These are phyloP conservation scores for Ilex aquifolium DNA, from an alignment of 257 asterid species.

Conservation along the genomic window DNA sequence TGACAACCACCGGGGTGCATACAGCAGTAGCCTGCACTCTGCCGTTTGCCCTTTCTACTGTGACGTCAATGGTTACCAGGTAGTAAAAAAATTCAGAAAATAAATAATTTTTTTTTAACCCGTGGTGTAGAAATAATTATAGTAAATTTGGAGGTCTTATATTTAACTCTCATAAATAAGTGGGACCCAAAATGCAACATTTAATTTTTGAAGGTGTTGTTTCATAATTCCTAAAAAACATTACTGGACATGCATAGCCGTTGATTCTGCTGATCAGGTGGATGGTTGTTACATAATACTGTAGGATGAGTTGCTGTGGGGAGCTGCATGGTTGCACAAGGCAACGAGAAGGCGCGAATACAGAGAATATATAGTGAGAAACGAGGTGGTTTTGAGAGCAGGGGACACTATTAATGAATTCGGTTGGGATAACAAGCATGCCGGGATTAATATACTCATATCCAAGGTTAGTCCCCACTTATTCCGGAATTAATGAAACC, in stretches of 20 bases:
- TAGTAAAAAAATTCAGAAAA: not conserved
- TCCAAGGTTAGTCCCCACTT: constrained; percentile 51
- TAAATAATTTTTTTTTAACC: too few species aligned
- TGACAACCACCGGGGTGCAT: constrained; percentile 82
- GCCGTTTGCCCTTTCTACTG: constrained; percentile 95
- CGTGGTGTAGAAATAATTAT: too few species aligned
- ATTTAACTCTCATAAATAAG: too few species aligned
- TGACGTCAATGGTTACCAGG: constrained; percentile 83
- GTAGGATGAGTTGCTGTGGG: constrained; percentile 86
- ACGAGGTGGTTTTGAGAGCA: constrained; percentile 75
- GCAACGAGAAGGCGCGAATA: constrained; percentile 67
- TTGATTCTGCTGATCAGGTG: too few species aligned
- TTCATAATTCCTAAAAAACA: too few species aligned
- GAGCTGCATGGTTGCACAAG: constrained; percentile 93
- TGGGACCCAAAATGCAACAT: too few species aligned
- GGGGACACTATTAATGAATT: constrained; percentile 85
- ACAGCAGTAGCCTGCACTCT: constrained; percentile 56
- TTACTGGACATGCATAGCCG: too few species aligned
- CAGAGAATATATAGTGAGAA: constrained; percentile 67
- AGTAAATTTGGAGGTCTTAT: too few species aligned
- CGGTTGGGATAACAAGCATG: constrained; percentile 96
- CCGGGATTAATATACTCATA: constrained; percentile 81
- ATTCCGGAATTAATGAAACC: constrained; percentile 5
- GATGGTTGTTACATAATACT: not conserved
- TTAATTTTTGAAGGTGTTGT: too few species aligned